Evolutionary conservation across 2,329 filamentous ascomycete genomes (phyloP).

Genomic region (Didymella exigua): DNA sequence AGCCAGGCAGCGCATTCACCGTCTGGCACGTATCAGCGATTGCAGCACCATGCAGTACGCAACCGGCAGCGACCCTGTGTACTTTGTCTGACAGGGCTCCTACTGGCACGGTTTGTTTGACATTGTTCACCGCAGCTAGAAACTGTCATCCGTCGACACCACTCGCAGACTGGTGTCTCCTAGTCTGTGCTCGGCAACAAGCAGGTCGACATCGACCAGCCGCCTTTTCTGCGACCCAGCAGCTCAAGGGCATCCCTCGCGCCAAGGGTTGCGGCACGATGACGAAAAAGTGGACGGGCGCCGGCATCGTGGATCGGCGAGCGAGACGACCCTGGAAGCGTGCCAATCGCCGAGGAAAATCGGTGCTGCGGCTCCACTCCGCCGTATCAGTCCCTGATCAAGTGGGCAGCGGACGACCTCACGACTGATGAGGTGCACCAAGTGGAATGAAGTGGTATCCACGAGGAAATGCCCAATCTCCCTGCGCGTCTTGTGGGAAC

Average conservation of each 20-base stretch:
- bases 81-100: conserved; percentile 1
- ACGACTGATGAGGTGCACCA: conserved; percentile 15
- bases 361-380: conserved; percentile 10
- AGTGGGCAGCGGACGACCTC: conserved; percentile 22
- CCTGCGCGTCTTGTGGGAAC: conserved; percentile 22
- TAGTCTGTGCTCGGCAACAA: conserved; percentile 16
- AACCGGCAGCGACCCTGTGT: conserved; percentile 5
- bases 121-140: conserved; percentile 23
- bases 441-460: conserved; percentile 20
- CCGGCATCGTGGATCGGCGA: conserved; percentile 22
- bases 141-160: conserved; percentile 19
- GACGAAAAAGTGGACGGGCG: conserved; percentile 25
- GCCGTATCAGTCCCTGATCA: conserved; percentile 17
- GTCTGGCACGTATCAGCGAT: conserved; percentile 4
- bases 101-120: not conserved
- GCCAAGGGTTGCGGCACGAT: conserved; percentile 26
- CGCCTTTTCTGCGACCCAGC: conserved; percentile 7
- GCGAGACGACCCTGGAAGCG: conserved; percentile 26
- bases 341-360: conserved; percentile 23
- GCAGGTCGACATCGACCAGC: conserved; percentile 20
- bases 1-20: conserved; percentile 10
- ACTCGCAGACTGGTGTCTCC: conserved; percentile 1
- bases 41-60: not conserved
- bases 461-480: conserved; percentile 20
- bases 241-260: conserved; percentile 17